A percentile compares a stretch with the other conserved stretches of the same genome.
Conservation (phyloP, 805 yeast species). For the Starmerella bombi region DNA sequence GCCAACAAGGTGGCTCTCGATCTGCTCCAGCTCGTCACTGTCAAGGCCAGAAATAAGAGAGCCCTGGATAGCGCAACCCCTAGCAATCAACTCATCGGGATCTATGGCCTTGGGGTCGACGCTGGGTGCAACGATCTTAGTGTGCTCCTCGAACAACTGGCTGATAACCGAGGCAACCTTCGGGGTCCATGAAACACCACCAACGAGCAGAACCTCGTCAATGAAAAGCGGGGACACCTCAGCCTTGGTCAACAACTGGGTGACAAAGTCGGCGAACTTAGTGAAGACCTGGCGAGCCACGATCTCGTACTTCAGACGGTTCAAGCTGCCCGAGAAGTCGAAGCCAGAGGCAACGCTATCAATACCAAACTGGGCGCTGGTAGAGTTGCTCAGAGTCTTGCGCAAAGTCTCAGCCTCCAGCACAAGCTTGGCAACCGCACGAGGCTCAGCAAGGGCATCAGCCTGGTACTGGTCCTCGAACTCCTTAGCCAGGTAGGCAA, state of each 20-base stretch:
- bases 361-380: slow-evolving; percentile 78
- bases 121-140: slow-evolving; percentile 61
- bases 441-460: slow-evolving; percentile 66
- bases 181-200: slow-evolving; percentile 89
- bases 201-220: slow-evolving; percentile 81
- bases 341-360: slow-evolving; percentile 89
- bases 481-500: slow-evolving; percentile 80
- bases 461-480: slow-evolving; percentile 76
- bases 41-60: slow-evolving; percentile 63
- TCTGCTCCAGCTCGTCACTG: slow-evolving; percentile 70
- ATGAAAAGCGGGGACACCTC: slow-evolving; percentile 71
- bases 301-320: slow-evolving; percentile 87
- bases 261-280: slow-evolving; percentile 65
- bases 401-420: slow-evolving; percentile 73
- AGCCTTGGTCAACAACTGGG: slow-evolving; percentile 64
- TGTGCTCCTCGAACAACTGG: slow-evolving; percentile 59
- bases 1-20: slow-evolving; percentile 43
- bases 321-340: slow-evolving; percentile 85
- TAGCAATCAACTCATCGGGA: slow-evolving; percentile 80
- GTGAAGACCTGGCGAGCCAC: slow-evolving; percentile 66
- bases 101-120: slow-evolving; percentile 60
- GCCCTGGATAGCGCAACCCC: slow-evolving; percentile 97
- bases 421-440: slow-evolving; percentile 78
- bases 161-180: slow-evolving; percentile 69
- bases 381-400: slow-evolving; percentile 83